Conservation (phyloP, 805 yeast genomes). For the Wickerhamomyces bovis region DNA sequence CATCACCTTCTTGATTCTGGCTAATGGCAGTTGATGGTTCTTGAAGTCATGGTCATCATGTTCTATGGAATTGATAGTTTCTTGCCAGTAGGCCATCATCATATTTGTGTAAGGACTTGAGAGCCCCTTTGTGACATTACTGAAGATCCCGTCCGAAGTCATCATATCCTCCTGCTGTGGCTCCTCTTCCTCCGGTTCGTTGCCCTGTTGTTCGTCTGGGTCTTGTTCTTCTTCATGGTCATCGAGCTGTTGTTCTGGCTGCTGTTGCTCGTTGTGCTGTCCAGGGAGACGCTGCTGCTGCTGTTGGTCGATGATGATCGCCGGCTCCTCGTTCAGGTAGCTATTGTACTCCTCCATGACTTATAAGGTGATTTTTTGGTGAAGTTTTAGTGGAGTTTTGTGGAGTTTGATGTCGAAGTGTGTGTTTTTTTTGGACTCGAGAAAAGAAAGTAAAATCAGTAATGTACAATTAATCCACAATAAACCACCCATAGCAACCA, state of each 20-base stretch:
- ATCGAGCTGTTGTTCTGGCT: constrained; percentile 6
- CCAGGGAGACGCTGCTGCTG: constrained; percentile 5
- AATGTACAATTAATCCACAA: too few species aligned
- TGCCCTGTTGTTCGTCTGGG: constrained; percentile 12
- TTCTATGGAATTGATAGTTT: constrained; percentile 85
- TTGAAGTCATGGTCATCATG: constrained; percentile 83
- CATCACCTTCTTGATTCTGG: constrained; percentile 96
- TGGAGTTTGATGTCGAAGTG: too few species aligned
- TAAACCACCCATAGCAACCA: background rate
- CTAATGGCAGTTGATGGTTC: constrained; percentile 90
- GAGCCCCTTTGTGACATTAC: constrained; percentile 90
- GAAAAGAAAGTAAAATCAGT: too few species aligned
- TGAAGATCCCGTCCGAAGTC: constrained; percentile 60
- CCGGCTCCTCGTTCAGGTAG: constrained; percentile 18
- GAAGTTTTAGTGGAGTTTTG: too few species aligned
- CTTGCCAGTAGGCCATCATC: constrained; percentile 98
- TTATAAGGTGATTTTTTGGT: too few species aligned
- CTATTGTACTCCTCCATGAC: background rate
- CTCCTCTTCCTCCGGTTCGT: constrained; percentile 16
- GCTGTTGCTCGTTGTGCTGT: constrained; percentile 6
- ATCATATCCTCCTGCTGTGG: constrained; percentile 29
- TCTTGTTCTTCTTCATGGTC: background rate
- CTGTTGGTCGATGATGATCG: constrained; percentile 15
- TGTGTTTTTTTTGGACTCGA: too few species aligned
- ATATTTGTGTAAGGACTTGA: constrained; percentile 74